These are phyloP conservation scores for Ustilago esculenta DNA, from an alignment of 1,284 basidiomycete genomes.

Conservation along the genomic window DNA sequence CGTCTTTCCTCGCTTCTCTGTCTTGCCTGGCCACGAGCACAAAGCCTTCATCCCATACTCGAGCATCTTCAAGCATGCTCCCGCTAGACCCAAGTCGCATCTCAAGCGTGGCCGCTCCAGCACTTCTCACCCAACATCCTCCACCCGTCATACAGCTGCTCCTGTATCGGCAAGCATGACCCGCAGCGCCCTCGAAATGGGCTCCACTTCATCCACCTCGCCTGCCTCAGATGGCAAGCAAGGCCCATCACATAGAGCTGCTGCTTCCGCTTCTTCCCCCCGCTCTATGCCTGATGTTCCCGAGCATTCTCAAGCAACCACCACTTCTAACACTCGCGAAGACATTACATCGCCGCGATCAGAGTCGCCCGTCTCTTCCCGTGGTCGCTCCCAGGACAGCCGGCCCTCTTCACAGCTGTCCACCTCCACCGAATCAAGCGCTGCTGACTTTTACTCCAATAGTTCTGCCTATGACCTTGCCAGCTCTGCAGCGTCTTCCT, in stretches of 20 bases:
- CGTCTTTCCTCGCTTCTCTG: conserved; percentile 74
- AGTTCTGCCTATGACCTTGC: conserved; percentile 17
- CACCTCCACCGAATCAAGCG: conserved; percentile 19
- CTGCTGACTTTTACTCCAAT: conserved; percentile 23
- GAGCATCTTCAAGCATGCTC: conserved; percentile 78
- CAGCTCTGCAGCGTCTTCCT: conserved; percentile 39
- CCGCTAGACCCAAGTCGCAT: conserved; percentile 23
- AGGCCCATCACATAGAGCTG: conserved; percentile 17
- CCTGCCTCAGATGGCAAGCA: conserved; percentile 11
- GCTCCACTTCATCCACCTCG: conserved; percentile 37
- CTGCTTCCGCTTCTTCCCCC: conserved; percentile 22
- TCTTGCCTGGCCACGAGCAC: conserved; percentile 76
- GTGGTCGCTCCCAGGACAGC: conserved; percentile 36
- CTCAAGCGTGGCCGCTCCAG: conserved; percentile 28
- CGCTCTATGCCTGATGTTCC: conserved; percentile 38
- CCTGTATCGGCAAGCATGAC: background rate
- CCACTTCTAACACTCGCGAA: conserved; percentile 6
- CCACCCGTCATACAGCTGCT: background rate
- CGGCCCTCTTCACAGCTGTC: conserved; percentile 37
- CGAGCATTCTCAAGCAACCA: conserved; percentile 19
- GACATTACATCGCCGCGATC: conserved; percentile 17
- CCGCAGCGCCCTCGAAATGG: conserved; percentile 45
- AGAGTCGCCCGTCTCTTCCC: conserved; percentile 20
- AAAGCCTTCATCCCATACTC: conserved; percentile 74
- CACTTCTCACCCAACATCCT: background rate